Evolutionary conservation across 768 basidiomycete genomes (phyloP).

Genomic region (Mycena albidolilacea): DNA sequence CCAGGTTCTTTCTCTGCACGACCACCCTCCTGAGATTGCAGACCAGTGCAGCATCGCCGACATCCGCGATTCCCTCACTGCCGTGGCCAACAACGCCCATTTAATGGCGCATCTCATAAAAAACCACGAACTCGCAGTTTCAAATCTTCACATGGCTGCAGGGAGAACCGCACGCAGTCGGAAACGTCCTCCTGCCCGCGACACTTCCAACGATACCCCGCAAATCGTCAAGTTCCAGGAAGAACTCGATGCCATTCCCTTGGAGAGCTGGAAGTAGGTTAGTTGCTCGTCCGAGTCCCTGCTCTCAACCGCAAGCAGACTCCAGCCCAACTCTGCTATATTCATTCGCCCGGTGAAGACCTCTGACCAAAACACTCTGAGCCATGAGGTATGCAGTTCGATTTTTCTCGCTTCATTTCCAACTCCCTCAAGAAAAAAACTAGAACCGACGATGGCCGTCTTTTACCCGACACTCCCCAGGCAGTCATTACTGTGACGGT

Average conservation of each 20-base stretch:
- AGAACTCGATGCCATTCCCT: constrained; percentile 64
- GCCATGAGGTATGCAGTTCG: constrained; percentile 53
- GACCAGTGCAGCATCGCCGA: constrained; percentile 51
- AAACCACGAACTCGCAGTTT: constrained; percentile 27
- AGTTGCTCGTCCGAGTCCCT: neutral
- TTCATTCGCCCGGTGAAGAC: constrained; percentile 78
- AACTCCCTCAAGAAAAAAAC: constrained; percentile 45
- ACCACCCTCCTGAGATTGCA: constrained; percentile 38
- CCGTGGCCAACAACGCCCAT: constrained; percentile 22
- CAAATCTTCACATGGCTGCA: constrained; percentile 41
- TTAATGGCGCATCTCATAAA: constrained; percentile 35
- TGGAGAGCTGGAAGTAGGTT: constrained; percentile 76
- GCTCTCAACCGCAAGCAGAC: constrained; percentile 50
- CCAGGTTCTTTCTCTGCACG: constrained; percentile 22
- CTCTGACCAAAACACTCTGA: constrained; percentile 76
- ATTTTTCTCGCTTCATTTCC: neutral
- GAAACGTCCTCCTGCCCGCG: constrained; percentile 51
- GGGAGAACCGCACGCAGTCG: constrained; percentile 51
- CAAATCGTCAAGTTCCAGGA: constrained; percentile 66
- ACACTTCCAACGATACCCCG: constrained; percentile 56
- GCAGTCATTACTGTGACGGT: constrained; percentile 74
- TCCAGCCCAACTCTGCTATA: constrained; percentile 65
- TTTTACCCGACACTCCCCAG: constrained; percentile 46
- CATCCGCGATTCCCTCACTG: constrained; percentile 38
- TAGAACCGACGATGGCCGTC: constrained; percentile 41